A percentile compares a stretch with the other conserved stretches of the same genome.
Conservation (phyloP, 768 basidiomycete species). For the Obba rivulosa region DNA sequence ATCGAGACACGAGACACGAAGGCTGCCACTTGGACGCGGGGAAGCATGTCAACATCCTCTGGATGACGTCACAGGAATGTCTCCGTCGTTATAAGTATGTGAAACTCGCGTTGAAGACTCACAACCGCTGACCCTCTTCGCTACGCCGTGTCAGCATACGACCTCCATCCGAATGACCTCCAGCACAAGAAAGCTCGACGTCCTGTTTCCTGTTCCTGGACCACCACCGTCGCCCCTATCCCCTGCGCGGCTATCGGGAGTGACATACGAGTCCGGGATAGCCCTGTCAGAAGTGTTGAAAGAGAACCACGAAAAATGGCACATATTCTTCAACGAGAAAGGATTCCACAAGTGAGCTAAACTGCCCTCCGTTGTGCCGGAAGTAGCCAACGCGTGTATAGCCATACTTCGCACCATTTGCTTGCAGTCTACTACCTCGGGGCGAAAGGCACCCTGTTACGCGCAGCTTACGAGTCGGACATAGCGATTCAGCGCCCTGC, state of each 20-base stretch:
- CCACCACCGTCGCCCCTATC: constrained; percentile 26
- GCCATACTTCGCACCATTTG: constrained; percentile 54
- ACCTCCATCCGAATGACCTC: not conserved
- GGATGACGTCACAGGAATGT: too few species aligned
- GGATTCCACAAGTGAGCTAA: constrained; percentile 30
- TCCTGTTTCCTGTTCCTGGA: constrained; percentile 28
- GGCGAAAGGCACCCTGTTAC: constrained; percentile 34
- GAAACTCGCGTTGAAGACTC: too few species aligned
- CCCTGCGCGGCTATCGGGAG: constrained; percentile 31
- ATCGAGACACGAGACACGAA: too few species aligned
- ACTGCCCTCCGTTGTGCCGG: not conserved
- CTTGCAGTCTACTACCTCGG: constrained; percentile 58
- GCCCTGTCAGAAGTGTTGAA: constrained; percentile 18
- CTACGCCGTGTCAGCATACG: too few species aligned
- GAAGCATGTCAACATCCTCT: too few species aligned
- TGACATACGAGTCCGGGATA: constrained; percentile 25
- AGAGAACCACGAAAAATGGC: constrained; percentile 27
- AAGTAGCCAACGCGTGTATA: constrained; percentile 9
- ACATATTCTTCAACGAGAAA: constrained; percentile 31
- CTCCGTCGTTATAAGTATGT: too few species aligned
- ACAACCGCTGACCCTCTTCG: too few species aligned
- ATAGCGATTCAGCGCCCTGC: constrained; percentile 29
- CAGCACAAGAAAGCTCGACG: constrained; percentile 15
- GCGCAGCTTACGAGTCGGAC: constrained; percentile 35
- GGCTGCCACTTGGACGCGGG: too few species aligned